Conservation (phyloP, 1,284 basidiomycete species). For the Ustilago bromivora region DNA sequence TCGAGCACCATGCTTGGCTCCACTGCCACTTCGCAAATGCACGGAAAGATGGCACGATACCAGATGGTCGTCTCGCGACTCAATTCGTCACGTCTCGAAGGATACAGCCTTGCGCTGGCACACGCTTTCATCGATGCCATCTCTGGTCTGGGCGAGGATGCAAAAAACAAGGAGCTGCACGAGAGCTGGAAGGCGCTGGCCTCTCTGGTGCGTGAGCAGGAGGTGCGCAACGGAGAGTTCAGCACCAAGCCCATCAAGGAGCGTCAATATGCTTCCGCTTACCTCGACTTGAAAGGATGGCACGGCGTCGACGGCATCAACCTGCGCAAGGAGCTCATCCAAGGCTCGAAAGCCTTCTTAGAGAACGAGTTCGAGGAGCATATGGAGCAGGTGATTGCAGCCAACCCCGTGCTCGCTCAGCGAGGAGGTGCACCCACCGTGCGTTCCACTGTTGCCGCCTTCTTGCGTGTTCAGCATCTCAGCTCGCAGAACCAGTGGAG, state of each 20-base stretch:
- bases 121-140: constrained; percentile 62
- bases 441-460: constrained; percentile 79
- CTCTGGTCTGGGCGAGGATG: constrained; percentile 48
- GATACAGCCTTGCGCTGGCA: constrained; percentile 51
- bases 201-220: constrained; percentile 71
- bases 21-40: constrained; percentile 50
- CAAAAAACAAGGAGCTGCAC: constrained; percentile 68
- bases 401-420: constrained; percentile 84
- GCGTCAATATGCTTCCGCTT: constrained; percentile 72
- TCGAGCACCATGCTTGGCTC: constrained; percentile 22
- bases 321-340: constrained; percentile 75
- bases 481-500: constrained; percentile 62
- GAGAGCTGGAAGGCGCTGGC: constrained; percentile 71
- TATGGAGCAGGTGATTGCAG: constrained; percentile 87
- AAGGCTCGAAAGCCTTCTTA: constrained; percentile 79
- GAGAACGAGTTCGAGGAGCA: constrained; percentile 82
- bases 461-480: constrained; percentile 62
- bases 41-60: constrained; percentile 66
- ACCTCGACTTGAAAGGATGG: constrained; percentile 64
- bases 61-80: constrained; percentile 61
- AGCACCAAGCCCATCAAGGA: constrained; percentile 67
- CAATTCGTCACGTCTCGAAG: constrained; percentile 63
- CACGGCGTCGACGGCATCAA: constrained; percentile 40
- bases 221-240: constrained; percentile 70
- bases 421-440: constrained; percentile 92